phyloP scores from a whole-genome alignment of 108 stramenopile species.

The Skeletonema costatum region DNA sequence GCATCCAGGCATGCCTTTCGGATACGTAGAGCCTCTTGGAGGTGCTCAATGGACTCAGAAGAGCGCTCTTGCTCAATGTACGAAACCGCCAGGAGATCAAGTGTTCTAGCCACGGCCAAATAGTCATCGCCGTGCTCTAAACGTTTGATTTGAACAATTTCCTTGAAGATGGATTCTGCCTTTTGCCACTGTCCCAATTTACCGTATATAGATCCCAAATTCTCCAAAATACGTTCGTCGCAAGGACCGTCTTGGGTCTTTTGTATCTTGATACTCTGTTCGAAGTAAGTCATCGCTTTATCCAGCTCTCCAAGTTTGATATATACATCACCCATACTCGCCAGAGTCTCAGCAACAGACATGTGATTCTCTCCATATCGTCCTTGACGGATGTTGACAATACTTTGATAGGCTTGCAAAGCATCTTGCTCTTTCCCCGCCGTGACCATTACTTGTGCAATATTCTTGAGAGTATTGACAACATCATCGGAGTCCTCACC shows the following conservation, averaged over 20 bases:
- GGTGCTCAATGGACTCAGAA: slow-evolving; percentile 39
- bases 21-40: slow-evolving; percentile 48
- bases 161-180: slow-evolving; percentile 43
- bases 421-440: slow-evolving; percentile 48
- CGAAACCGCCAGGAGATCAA: slow-evolving; percentile 51
- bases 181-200: slow-evolving; percentile 54
- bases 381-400: slow-evolving; percentile 42
- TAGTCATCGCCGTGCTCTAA: slow-evolving; percentile 34
- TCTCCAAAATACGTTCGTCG: slow-evolving; percentile 49
- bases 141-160: slow-evolving; percentile 36
- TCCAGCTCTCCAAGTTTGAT: slow-evolving; percentile 46
- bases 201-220: slow-evolving; percentile 49
- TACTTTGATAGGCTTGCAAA: slow-evolving; percentile 43
- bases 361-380: slow-evolving; percentile 41
- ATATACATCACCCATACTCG: slow-evolving; percentile 54
- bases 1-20: slow-evolving; percentile 40
- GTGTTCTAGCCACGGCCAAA: slow-evolving; percentile 41
- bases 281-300: slow-evolving; percentile 46
- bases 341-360: slow-evolving; percentile 49
- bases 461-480: slow-evolving; percentile 51
- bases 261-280: slow-evolving; percentile 47
- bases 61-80: slow-evolving; percentile 52
- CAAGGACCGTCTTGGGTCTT: slow-evolving; percentile 19
- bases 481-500: slow-evolving; percentile 51
- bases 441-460: slow-evolving; percentile 53